Conservation (phyloP, 768 basidiomycete species). For the Tricholoma hemisulphureum region DNA sequence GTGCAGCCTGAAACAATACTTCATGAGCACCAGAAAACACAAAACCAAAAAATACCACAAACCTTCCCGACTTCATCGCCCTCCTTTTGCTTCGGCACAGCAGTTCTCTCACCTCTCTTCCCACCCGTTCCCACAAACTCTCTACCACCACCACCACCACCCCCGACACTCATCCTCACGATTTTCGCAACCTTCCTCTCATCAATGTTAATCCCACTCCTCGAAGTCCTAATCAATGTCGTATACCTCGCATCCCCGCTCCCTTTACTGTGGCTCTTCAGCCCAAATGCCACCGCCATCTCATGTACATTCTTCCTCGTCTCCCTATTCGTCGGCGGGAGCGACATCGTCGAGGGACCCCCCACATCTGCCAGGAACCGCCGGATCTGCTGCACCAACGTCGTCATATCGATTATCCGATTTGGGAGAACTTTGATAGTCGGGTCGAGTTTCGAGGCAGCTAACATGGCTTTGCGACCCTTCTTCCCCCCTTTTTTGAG, state of each 20-base stretch:
- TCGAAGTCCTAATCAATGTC: constrained; percentile 67
- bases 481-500: constrained; percentile 67
- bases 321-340: constrained; percentile 78
- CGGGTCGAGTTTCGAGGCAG: constrained; percentile 51
- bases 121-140: constrained; percentile 35
- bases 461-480: constrained; percentile 64
- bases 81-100: constrained; percentile 58
- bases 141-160: constrained; percentile 32
- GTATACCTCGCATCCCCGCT: constrained; percentile 70
- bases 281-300: constrained; percentile 71
- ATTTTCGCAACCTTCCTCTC: constrained; percentile 57
- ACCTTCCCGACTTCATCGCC: constrained; percentile 89
- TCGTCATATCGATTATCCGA: constrained; percentile 59
- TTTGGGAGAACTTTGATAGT: constrained; percentile 43
- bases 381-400: constrained; percentile 70
- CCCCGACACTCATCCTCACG: constrained; percentile 37
- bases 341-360: constrained; percentile 50
- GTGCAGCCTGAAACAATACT: constrained; percentile 55
- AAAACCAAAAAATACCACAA: constrained; percentile 16
- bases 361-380: constrained; percentile 62
- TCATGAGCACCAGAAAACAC: neutral
- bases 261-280: constrained; percentile 80
- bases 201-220: constrained; percentile 52
- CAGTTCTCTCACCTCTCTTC: constrained; percentile 21
- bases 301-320: constrained; percentile 75